Percentiles rank a stretch among this genome's conserved stretches.
Evolutionary conservation across 2,329 filamentous ascomycete genomes (phyloP).

Genomic region (Fusarium beomiforme): DNA sequence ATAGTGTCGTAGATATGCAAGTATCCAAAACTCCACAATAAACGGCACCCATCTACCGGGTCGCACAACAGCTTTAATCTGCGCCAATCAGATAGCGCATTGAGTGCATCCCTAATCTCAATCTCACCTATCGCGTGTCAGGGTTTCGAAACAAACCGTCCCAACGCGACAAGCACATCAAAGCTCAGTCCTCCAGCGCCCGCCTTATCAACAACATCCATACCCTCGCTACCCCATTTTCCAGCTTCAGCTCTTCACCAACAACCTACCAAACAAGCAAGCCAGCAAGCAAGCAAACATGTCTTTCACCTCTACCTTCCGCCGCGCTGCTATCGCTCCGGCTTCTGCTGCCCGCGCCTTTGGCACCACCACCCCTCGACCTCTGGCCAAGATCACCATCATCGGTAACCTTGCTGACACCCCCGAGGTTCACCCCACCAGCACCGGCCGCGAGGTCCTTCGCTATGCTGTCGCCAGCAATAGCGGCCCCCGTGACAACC

Average conservation of each 20-base stretch:
- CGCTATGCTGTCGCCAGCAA: constrained; percentile 80
- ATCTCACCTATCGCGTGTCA: constrained; percentile 33
- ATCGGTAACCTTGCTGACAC: constrained; percentile 84
- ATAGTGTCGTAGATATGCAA: constrained; percentile 6
- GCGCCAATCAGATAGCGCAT: constrained; percentile 24
- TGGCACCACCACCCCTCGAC: constrained; percentile 73
- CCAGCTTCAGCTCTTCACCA: constrained; percentile 4
- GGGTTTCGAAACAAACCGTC: constrained; percentile 11
- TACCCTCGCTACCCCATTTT: background rate
- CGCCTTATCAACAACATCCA: constrained; percentile 14
- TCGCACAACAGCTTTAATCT: background rate
- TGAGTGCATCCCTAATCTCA: constrained; percentile 19
- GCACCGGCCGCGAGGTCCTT: constrained; percentile 77
- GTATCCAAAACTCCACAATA: constrained; percentile 3
- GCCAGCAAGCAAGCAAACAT: constrained; percentile 43
- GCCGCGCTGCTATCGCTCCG: constrained; percentile 60
- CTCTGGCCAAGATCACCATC: constrained; percentile 83
- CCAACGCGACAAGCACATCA: constrained; percentile 29
- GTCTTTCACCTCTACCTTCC: constrained; percentile 64
- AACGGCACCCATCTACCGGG: constrained; percentile 21
- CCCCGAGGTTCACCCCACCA: constrained; percentile 78
- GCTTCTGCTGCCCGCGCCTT: constrained; percentile 72
- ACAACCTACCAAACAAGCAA: background rate
- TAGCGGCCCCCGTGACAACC: constrained; percentile 73
- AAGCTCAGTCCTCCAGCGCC: constrained; percentile 1